Base-by-base conservation (phyloP, 441 rosid genomes). In the Omphalea diandra region DNA sequence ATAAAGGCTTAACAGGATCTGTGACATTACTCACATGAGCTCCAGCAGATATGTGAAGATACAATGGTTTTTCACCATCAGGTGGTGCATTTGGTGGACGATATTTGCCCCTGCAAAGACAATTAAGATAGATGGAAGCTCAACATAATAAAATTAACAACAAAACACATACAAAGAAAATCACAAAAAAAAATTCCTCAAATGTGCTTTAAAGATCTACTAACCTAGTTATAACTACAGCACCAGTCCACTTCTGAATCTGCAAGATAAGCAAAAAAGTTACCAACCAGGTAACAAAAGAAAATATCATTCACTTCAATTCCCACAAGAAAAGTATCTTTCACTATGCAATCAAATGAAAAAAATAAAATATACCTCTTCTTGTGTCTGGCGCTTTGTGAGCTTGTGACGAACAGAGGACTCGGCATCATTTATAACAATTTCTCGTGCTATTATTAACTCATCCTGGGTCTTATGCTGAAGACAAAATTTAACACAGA, bases 1-100 rank as follows among this genome's bases (percentile, higher is more conserved):
- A 43, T 17, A 18, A 41, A 26, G 15, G 26, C 32, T 27, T 56
- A 0, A 31, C 36, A 72, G 74, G n/a, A 60, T 20, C 1, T 43
- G 72, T 29, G 43, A 44, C 60, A n/a, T 46, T n/a, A 84, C 96
- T 82, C 85, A 94, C 99, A 75, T 94, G 90, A 52, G 93, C 83
- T n/a, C 84, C 96, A 22, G 97, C 83, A 78, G 98, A 94, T 59
- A 95, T 90, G 75, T 95, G 98, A 79, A 95, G 98, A 88, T 88
- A 92, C 55, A 95, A 81, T 5, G 98, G 96, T 81, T 89, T 94
- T 81, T 88, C 98, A 77, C 90, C 86, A 79, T 89, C 94, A 65
- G 88, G 83, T 0, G 80, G 90, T 57, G 94, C 81, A 85, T 84
- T 85, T 55, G 94, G 97, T 15, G 80, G 94, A 74, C 82, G 91